Percentiles rank a stretch among this genome's conserved stretches.
These are phyloP conservation scores for Marsdenia floribunda DNA, from an alignment of 257 asterid genomes.

Conservation along the genomic window DNA sequence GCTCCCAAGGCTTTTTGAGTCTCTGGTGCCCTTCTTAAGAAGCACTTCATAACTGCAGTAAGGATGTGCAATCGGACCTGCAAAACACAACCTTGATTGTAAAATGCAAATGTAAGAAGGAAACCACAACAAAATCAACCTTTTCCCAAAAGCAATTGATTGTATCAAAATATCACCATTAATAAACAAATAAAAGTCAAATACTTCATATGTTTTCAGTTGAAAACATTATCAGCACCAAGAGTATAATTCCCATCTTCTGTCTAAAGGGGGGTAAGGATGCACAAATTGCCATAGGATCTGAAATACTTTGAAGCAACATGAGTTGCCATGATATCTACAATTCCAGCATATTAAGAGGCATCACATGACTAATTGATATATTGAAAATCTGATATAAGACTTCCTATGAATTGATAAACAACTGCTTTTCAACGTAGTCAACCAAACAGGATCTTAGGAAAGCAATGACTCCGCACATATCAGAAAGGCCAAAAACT, in stretches of 20 bases:
- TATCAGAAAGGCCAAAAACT: neutral
- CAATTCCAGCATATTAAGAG: neutral
- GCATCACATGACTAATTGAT: neutral
- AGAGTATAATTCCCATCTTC: neutral
- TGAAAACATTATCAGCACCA: constrained; percentile 1
- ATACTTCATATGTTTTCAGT: neutral
- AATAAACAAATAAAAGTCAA: neutral
- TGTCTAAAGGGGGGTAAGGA: neutral
- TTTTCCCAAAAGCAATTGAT: neutral
- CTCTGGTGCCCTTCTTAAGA: constrained; percentile 91
- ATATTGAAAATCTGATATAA: neutral
- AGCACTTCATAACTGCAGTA: constrained; percentile 90
- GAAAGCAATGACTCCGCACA: neutral
- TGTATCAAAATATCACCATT: neutral
- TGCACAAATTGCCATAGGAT: neutral
- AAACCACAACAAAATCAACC: neutral
- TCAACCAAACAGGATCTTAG: neutral
- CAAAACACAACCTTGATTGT: constrained; percentile 9
- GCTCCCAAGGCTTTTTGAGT: constrained; percentile 86
- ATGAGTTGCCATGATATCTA: neutral
- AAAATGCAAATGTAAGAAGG: neutral
- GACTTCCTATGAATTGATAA: neutral
- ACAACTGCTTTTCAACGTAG: neutral
- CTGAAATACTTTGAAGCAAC: neutral
- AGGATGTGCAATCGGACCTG: constrained; percentile 97